Evolutionary conservation across 2,329 filamentous ascomycete genomes (phyloP).

Genomic region (Podosphaera aphanis): DNA sequence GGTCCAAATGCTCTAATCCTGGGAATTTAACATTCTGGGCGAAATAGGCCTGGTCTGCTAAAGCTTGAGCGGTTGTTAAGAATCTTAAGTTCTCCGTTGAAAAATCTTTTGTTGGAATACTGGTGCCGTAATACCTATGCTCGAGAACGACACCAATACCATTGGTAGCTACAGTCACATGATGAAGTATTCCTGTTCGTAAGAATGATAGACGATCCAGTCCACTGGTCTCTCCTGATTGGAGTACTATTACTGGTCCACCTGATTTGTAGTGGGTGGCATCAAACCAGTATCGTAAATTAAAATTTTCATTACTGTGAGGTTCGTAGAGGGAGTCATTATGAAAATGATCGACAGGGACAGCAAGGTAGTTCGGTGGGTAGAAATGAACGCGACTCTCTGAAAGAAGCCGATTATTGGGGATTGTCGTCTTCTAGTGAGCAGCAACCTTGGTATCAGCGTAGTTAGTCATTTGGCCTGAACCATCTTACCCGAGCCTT

Average conservation of each 20-base stretch:
- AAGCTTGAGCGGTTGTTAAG: constrained; percentile 58
- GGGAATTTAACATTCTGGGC: constrained; percentile 47
- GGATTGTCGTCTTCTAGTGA: neutral
- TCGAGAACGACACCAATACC: constrained; percentile 65
- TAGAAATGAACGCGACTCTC: constrained; percentile 7
- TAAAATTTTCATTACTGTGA: constrained; percentile 43
- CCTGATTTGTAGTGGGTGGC: constrained; percentile 49
- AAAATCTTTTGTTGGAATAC: constrained; percentile 43
- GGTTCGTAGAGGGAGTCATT: constrained; percentile 58
- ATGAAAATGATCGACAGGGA: constrained; percentile 54
- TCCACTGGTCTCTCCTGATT: constrained; percentile 45
- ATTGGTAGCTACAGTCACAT: constrained; percentile 44
- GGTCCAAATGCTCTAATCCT: constrained; percentile 40
- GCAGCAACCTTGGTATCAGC: neutral
- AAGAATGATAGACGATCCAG: constrained; percentile 42
- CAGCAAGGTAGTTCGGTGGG: constrained; percentile 17
- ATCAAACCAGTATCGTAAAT: constrained; percentile 67
- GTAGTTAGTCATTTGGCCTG: neutral
- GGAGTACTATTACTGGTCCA: constrained; percentile 59
- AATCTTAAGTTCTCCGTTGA: constrained; percentile 52
- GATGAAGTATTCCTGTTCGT: constrained; percentile 52
- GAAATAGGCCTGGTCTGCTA: constrained; percentile 67
- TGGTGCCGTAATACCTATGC: constrained; percentile 68
- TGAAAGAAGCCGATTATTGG: neutral
- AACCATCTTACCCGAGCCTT: neutral